These are phyloP conservation scores for Cercophora scortea DNA, from an alignment of 495 filamentous ascomycete genomes.

Conservation along the genomic window DNA sequence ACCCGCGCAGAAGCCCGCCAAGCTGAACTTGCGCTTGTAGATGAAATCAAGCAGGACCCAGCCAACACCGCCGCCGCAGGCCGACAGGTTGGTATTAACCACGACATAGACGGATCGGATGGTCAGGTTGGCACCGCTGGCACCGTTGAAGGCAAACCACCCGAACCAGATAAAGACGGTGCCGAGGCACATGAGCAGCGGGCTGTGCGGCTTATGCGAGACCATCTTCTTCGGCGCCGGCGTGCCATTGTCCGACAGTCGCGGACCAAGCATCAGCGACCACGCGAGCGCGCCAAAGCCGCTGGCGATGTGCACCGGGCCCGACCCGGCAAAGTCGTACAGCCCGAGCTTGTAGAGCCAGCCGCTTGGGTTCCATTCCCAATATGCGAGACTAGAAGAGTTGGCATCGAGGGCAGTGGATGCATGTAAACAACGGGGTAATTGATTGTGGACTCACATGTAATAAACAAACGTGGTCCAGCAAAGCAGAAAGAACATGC, in stretches of 20 bases:
- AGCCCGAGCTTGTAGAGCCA: constrained; percentile 70
- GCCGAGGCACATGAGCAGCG: constrained; percentile 86
- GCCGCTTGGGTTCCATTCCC: constrained; percentile 80
- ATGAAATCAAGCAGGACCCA: constrained; percentile 90
- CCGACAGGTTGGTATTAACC: constrained; percentile 88
- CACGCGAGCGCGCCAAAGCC: constrained; percentile 74
- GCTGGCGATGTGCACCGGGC: constrained; percentile 80
- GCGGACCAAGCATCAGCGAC: constrained; percentile 65
- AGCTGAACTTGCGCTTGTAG: constrained; percentile 78
- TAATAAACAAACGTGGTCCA: constrained; percentile 79
- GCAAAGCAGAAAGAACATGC: constrained; percentile 79
- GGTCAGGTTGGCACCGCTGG: constrained; percentile 81
- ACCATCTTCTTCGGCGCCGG: constrained; percentile 55
- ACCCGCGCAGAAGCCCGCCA: constrained; percentile 95
- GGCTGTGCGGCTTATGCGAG: constrained; percentile 79
- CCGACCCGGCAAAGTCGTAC: constrained; percentile 81
- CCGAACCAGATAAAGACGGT: constrained; percentile 95
- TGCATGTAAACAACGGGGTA: background rate
- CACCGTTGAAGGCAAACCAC: constrained; percentile 96
- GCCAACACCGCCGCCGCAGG: constrained; percentile 67
- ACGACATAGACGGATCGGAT: constrained; percentile 84
- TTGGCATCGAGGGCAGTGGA: constrained; percentile 11
- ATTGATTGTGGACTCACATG: constrained; percentile 6
- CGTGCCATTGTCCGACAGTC: background rate
- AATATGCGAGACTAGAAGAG: constrained; percentile 71